Percentiles rank a stretch among this genome's conserved stretches.
Conservation (phyloP, 2,329 filamentous ascomycete genomes). For the Fusarium secorum region DNA sequence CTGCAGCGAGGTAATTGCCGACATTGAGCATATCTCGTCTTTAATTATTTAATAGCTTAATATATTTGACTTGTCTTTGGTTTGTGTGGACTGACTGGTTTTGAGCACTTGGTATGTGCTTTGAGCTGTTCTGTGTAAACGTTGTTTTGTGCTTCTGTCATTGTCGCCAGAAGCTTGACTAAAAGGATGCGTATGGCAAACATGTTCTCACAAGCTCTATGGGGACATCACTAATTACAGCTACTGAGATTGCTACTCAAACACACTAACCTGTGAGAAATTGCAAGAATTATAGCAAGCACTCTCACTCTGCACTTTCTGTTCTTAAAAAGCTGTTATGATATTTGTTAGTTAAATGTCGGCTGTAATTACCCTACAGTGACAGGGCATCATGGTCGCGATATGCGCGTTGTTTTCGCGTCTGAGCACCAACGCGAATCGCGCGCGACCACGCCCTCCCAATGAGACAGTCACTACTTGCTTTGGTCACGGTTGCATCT, state of each 20-base stretch:
- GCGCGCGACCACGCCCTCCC: no score
- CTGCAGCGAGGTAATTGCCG: rapidly evolving
- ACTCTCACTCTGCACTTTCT: not conserved
- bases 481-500: rapidly evolving
- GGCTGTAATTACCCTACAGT: not conserved
- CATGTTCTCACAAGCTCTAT: rapidly evolving
- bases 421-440: not conserved
- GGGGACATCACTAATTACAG: rapidly evolving
- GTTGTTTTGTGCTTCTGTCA: rapidly evolving
- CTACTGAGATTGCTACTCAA: rapidly evolving
- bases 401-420: not conserved
- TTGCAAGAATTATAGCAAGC: rapidly evolving
- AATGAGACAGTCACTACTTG: not conserved
- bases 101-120: rapidly evolving
- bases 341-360: rapidly evolving
- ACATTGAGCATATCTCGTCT: not conserved
- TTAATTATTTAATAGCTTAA: not conserved
- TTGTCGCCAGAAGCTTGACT: no score
- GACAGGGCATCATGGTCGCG: not conserved
- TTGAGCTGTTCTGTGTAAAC: rapidly evolving
- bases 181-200: no score
- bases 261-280: rapidly evolving
- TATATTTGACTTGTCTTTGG: rapidly evolving
- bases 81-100: rapidly evolving
- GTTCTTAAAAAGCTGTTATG: rapidly evolving